These are phyloP conservation scores for Epichloe uncinata DNA, from an alignment of 2,329 filamentous ascomycete genomes.

Conservation along the genomic window DNA sequence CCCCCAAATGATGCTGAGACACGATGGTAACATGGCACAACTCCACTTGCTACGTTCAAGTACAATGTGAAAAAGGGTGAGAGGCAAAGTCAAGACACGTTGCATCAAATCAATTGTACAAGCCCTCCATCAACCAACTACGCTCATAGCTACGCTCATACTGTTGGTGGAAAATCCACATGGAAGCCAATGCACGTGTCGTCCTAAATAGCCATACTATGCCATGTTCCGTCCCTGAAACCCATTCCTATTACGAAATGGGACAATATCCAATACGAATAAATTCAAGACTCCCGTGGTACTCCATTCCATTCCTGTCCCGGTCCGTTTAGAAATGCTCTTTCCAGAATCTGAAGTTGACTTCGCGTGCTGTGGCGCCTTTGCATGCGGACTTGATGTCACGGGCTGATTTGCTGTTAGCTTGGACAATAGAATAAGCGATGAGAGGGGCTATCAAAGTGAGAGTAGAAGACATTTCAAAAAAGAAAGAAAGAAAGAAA, in stretches of 20 bases:
- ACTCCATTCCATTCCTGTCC: neutral
- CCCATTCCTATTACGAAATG: neutral
- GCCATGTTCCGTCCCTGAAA: too few species aligned
- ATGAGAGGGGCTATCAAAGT: neutral
- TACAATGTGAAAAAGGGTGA: too few species aligned
- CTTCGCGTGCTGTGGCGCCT: constrained; percentile 57
- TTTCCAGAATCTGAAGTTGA: constrained; percentile 97
- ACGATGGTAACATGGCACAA: too few species aligned
- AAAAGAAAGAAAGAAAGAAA: neutral
- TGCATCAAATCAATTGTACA: too few species aligned
- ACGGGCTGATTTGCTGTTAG: constrained; percentile 43
- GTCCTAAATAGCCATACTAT: too few species aligned
- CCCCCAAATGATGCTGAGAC: rapidly evolving
- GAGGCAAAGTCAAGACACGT: too few species aligned
- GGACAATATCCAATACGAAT: neutral
- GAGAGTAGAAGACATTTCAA: too few species aligned
- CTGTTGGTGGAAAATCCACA: too few species aligned
- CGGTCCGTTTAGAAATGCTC: constrained; percentile 57
- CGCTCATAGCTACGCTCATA: too few species aligned
- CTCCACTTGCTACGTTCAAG: too few species aligned
- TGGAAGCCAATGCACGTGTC: too few species aligned
- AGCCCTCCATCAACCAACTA: too few species aligned
- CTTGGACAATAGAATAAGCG: neutral
- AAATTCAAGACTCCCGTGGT: neutral
- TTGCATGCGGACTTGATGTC: constrained; percentile 76